phyloP scores from a whole-genome alignment of 2,329 filamentous ascomycete genomes.

The Aspergillus fischeri region DNA sequence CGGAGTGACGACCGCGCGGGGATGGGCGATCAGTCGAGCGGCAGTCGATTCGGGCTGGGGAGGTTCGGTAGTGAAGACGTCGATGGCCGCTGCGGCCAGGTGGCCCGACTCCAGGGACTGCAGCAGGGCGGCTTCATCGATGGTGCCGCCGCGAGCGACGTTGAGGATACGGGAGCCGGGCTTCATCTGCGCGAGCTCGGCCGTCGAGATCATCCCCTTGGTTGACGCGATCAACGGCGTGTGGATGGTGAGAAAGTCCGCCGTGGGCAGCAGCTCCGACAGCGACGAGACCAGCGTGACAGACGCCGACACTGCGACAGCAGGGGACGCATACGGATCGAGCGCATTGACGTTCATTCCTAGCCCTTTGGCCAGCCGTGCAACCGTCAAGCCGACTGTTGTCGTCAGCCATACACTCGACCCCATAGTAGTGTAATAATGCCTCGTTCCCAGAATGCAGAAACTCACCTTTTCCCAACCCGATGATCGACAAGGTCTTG shows the following conservation, averaged over 20 bases:
- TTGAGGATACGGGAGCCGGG: constrained; percentile 70
- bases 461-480: constrained; percentile 65
- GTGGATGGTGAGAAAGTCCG: constrained; percentile 77
- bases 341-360: constrained; percentile 72
- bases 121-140: constrained; percentile 70
- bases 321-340: constrained; percentile 72
- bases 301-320: constrained; percentile 65
- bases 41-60: constrained; percentile 60
- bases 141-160: constrained; percentile 73
- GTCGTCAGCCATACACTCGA: background rate
- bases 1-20: constrained; percentile 71
- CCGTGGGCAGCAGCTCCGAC: constrained; percentile 58
- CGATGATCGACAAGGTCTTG: constrained; percentile 72
- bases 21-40: constrained; percentile 61
- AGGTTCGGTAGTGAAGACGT: constrained; percentile 76
- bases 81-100: constrained; percentile 72
- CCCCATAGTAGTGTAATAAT: too few species aligned
- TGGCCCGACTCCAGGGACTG: constrained; percentile 65
- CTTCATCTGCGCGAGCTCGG: constrained; percentile 69
- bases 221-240: constrained; percentile 76
- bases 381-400: constrained; percentile 69
- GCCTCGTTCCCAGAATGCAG: background rate
- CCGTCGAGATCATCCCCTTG: constrained; percentile 64
- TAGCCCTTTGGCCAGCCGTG: constrained; percentile 70
- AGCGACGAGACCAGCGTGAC: constrained; percentile 60